A percentile compares a stretch with the other conserved stretches of the same genome.
Conservation (phyloP, 2,329 filamentous ascomycete species). For the Ophiosphaerella narmari region DNA sequence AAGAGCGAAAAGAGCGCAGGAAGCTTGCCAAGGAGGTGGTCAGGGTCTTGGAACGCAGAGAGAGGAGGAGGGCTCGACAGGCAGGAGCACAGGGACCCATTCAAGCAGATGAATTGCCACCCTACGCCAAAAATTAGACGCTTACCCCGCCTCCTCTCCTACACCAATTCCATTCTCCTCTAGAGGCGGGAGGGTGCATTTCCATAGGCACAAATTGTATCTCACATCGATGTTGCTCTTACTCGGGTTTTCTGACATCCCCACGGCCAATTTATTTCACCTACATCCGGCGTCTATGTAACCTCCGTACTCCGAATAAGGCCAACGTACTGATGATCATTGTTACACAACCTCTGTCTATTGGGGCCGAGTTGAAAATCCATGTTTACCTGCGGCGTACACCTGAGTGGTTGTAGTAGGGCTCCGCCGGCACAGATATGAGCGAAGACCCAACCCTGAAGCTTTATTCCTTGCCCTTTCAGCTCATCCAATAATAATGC, state of each 20-base stretch:
- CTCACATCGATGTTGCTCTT: not conserved
- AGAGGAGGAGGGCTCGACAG: slow-evolving; percentile 30
- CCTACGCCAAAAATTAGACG: slow-evolving; percentile 28
- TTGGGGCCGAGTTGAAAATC: too few species aligned
- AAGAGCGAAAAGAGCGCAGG: slow-evolving; percentile 38
- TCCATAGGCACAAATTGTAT: slow-evolving; percentile 5
- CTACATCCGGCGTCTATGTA: not conserved
- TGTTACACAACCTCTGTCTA: not conserved
- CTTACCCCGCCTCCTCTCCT: not conserved
- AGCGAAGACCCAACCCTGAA: not conserved
- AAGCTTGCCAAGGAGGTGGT: slow-evolving; percentile 40
- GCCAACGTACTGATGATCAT: not conserved
- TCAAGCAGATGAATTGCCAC: slow-evolving; percentile 24
- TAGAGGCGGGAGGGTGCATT: not conserved
- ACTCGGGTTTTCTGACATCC: not conserved
- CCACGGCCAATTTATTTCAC: not conserved
- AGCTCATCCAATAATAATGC: not conserved
- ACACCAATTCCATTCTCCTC: not conserved
- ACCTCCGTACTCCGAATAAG: too few species aligned
- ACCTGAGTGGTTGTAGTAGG: too few species aligned
- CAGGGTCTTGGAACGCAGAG: slow-evolving; percentile 32
- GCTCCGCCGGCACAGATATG: too few species aligned
- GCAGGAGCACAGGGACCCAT: slow-evolving; percentile 14
- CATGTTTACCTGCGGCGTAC: too few species aligned
- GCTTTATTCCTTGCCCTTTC: not conserved